Base-by-base conservation (phyloP, 2,329 filamentous ascomycete species). In the Plenodomus biglobosus region DNA sequence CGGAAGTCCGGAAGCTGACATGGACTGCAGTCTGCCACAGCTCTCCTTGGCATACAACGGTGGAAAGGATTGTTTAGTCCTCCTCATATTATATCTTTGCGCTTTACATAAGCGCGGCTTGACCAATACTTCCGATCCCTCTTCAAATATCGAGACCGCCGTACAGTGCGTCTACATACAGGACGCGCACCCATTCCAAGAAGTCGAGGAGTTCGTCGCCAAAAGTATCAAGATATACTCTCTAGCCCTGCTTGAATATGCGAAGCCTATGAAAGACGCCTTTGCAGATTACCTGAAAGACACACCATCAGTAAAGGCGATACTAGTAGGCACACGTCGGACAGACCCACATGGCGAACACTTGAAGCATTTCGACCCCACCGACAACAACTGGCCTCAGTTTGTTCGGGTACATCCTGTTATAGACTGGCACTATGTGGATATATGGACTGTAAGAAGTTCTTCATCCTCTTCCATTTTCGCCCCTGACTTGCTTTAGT, bases 371-470 rank as follows among this genome's bases (percentile, higher is more conserved):
- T 97, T 97, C 68, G 89, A 95, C 68, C 82, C 80, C 42, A 99
- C 94, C 3, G 94, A 97, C 72, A 78, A 81, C 30, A 91, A 87
- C 2, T 99, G 94, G 94, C 94, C 94, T 30, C 76, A 80, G 37
- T 96, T 97, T 65, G 92, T 97, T 85, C 84, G 94, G 49, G 80
- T 97, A 51, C 91, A 99, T 72, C 92, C 94, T 0, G 88, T 99
- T 8, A 92, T 99, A 66, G 94, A 99, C 73, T 99, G 94, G 94
- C 90, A 94, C 70, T 96, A 96, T 72, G 83, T 84, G 10, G 92
- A 97, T 71, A 92, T 97, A 44, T 97, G 94, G 94, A 84, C 85
- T 16, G 91, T 95, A 66, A 78, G 89, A 79, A 10, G 8, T 2
- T 11, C 20, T 7, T 4, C 8, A 16, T 1, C 19, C 17, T 1